Conservation (phyloP, 805 yeast species). For the Wickerhamomyces bisporus region DNA sequence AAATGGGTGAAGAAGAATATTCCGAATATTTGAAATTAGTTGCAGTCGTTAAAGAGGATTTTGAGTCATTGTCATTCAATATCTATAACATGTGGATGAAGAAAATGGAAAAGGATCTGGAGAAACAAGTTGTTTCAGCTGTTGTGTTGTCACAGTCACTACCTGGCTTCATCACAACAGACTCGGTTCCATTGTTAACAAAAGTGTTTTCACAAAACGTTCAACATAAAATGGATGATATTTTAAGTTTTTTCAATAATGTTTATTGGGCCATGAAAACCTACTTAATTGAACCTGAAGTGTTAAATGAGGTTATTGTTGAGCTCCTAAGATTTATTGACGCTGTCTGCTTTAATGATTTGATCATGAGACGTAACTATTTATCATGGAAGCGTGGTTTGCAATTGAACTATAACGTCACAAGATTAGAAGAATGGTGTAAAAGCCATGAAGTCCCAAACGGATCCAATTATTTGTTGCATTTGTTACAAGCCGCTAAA, state of each 20-base stretch:
- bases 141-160: slow-evolving; percentile 90
- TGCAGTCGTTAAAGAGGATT: slow-evolving; percentile 88
- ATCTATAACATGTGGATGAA: slow-evolving; percentile 97
- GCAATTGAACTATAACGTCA: slow-evolving; percentile 93
- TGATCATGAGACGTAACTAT: slow-evolving; percentile 91
- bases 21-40: slow-evolving; percentile 85
- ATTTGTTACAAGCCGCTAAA: slow-evolving; percentile 89
- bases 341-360: slow-evolving; percentile 90
- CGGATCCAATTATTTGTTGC: slow-evolving; percentile 78
- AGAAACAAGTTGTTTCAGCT: slow-evolving; percentile 90
- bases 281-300: slow-evolving; percentile 80
- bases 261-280: slow-evolving; percentile 92
- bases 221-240: slow-evolving; percentile 90
- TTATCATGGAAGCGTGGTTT: slow-evolving; percentile 97
- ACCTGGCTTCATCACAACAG: slow-evolving; percentile 93
- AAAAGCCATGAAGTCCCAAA: slow-evolving; percentile 88
- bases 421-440: slow-evolving; percentile 98
- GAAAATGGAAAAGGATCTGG: slow-evolving; percentile 85
- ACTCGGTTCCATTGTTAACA: slow-evolving; percentile 70
- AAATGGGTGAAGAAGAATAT: slow-evolving; percentile 86
- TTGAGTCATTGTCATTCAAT: slow-evolving; percentile 87
- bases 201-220: slow-evolving; percentile 71
- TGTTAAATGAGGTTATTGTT: slow-evolving; percentile 75
- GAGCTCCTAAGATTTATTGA: slow-evolving; percentile 85
- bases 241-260: slow-evolving; percentile 80